A percentile compares a stretch with the other conserved stretches of the same genome.
phyloP scores from a whole-genome alignment of 179 eudicot genomes.

The Beta macrorhiza region DNA sequence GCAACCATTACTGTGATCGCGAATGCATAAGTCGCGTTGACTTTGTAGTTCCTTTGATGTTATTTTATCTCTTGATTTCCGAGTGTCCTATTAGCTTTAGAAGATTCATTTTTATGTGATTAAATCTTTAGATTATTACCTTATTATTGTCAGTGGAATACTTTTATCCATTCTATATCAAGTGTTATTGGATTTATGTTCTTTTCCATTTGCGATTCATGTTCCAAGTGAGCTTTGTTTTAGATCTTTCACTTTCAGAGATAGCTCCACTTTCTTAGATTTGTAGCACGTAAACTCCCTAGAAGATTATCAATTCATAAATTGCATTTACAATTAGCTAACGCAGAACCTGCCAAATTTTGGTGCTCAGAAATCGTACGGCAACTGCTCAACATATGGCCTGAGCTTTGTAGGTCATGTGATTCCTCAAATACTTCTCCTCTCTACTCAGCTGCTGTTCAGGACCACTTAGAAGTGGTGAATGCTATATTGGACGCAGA shows the following conservation, averaged over 20 bases:
- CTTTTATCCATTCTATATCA: neutral
- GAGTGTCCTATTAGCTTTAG: too few species aligned
- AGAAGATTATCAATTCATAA: neutral
- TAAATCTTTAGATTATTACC: neutral
- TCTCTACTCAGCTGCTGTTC: conserved; percentile 75
- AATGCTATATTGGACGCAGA: conserved; percentile 70
- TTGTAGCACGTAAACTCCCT: neutral
- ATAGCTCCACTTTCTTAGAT: neutral
- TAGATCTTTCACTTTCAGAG: neutral
- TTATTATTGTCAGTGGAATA: neutral
- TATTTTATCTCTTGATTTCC: too few species aligned
- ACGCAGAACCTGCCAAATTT: neutral
- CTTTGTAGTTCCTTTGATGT: too few species aligned
- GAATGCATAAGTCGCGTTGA: too few species aligned
- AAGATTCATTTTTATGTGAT: neutral
- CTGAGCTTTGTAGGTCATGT: conserved; percentile 64
- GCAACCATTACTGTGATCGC: too few species aligned
- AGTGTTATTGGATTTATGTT: neutral
- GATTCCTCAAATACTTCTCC: conserved; percentile 80
- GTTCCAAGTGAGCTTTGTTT: neutral
- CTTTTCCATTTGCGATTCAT: neutral
- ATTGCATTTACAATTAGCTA: neutral
- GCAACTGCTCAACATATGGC: conserved; percentile 60
- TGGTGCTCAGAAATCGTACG: conserved; percentile 54
- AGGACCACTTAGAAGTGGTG: conserved; percentile 74